A percentile compares a stretch with the other conserved stretches of the same genome.
Evolutionary conservation across 2,329 filamentous ascomycete genomes (phyloP).

Genomic region (Neofusicoccum sp.): DNA sequence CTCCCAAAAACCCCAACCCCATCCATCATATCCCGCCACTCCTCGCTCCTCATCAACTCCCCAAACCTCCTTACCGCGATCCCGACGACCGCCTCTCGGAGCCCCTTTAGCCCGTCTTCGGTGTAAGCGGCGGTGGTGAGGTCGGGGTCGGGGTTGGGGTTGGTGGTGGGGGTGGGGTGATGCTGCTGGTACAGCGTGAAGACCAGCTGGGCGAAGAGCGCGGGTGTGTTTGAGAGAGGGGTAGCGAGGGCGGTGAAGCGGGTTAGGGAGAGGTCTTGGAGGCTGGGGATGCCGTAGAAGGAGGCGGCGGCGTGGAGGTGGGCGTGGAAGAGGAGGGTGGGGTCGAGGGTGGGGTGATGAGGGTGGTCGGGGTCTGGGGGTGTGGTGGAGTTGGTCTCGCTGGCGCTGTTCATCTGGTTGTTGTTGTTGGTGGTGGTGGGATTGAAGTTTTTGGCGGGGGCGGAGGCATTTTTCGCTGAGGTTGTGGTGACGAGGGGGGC

Average conservation of each 20-base stretch:
- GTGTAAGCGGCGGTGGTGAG: neutral
- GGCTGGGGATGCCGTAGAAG: neutral
- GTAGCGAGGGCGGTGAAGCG: neutral
- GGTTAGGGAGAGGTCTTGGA: neutral
- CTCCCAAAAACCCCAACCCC: neutral
- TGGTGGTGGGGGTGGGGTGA: neutral
- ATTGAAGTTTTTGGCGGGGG: neutral
- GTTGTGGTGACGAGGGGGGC: neutral
- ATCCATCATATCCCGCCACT: neutral
- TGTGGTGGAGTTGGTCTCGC: too few species aligned
- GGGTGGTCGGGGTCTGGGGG: neutral
- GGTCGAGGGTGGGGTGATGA: neutral
- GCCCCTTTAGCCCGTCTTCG: neutral
- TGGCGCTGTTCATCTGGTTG: too few species aligned
- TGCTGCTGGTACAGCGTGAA: neutral
- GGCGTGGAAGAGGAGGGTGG: neutral
- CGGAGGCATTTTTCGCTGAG: neutral
- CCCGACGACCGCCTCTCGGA: neutral
- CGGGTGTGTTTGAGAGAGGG: neutral
- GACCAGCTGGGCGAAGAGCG: neutral
- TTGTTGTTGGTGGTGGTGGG: too few species aligned
- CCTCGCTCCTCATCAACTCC: neutral
- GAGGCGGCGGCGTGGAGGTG: neutral
- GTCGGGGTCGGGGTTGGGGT: neutral
- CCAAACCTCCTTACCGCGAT: neutral